These are phyloP conservation scores for Aspergillus calidoustus DNA, from an alignment of 2,329 filamentous ascomycete genomes.

Conservation along the genomic window DNA sequence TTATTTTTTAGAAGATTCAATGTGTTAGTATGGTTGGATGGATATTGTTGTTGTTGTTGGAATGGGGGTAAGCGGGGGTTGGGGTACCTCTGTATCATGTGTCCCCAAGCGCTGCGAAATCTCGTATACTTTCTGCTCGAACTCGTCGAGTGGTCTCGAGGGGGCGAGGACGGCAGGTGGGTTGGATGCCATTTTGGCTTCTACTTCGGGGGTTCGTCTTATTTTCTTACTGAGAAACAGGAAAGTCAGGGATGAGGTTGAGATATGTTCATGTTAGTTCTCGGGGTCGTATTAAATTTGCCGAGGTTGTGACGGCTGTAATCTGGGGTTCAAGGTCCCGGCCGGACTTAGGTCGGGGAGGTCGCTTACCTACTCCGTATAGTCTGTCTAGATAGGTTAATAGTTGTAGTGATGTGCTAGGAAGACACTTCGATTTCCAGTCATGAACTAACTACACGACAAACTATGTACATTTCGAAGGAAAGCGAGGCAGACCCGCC, in stretches of 20 bases:
- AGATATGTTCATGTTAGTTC: constrained; percentile 4
- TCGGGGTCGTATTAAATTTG: constrained; percentile 24
- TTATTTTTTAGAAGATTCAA: not conserved
- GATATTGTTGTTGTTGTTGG: not conserved
- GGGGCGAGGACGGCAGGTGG: not conserved
- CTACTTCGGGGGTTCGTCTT: not conserved
- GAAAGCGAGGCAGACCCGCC: not conserved
- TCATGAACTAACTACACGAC: not conserved
- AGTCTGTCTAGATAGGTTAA: too few species aligned
- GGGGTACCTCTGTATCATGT: not conserved
- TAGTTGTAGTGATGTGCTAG: too few species aligned
- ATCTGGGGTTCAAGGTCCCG: constrained; percentile 15
- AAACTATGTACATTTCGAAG: constrained; percentile 21
- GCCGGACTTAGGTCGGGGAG: too few species aligned
- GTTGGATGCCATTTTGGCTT: constrained; percentile 9
- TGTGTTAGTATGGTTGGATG: not conserved
- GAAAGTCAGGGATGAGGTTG: not conserved
- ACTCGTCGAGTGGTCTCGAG: not conserved
- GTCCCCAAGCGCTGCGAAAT: not conserved
- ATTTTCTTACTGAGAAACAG: not conserved
- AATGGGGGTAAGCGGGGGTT: not conserved
- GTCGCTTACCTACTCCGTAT: too few species aligned
- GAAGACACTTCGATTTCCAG: not conserved
- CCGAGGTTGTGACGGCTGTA: constrained; percentile 22
- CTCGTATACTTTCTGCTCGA: constrained; percentile 3